Evolutionary conservation across 805 yeast species (phyloP), one percentile per base, ranked within the genome.

Genomic region (Candida oleophila): DNA sequence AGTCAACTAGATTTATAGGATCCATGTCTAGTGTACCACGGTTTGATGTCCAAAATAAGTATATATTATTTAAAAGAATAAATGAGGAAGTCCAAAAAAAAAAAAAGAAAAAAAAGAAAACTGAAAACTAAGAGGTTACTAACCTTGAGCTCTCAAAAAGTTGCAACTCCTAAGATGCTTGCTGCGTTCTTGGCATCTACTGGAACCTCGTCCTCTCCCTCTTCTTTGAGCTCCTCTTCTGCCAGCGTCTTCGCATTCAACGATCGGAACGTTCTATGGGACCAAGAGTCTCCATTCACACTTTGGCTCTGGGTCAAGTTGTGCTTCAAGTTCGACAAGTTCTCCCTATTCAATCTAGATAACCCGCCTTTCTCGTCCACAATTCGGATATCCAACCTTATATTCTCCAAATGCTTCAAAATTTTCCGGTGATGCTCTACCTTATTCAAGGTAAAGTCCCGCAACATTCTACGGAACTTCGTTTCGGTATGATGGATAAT

Each of bases 141-240:
- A 25, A 25, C n/a, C n/a, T n/a, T n/a, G 11, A 25, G 5, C 9
- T 25, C 30, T 55, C 62, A 82, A 55, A 87, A 87, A 3, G 88
- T 81, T 2, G 92, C 82, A 3, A 82, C 83, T 1, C 96, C 96
- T 22, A 91, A 71, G 36, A 92, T 56, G 32, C 81, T 73, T 0
- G 96, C 97, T 1, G 96, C 98, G 56, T 82, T 83, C 49, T 80
- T 81, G 0, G 96, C 95, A 64, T 89, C 92, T 3, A 89, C 78
- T 11, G 44, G 51, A 22, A 52, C 49, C 7, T 49, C 51, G 8
- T 45, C 55, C 11, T 43, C 43, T 7, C 46, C 43, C 22, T 48
- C 50, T 37, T 59, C 61, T 15, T 55, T 43, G 21, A 50, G 59
- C 11, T 63, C 63, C 42, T 61, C 56, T 37, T 68, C 68, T 22